Evolutionary conservation across 1,284 basidiomycete species (phyloP).

Genomic region (Sanghuangporus sanghuang): DNA sequence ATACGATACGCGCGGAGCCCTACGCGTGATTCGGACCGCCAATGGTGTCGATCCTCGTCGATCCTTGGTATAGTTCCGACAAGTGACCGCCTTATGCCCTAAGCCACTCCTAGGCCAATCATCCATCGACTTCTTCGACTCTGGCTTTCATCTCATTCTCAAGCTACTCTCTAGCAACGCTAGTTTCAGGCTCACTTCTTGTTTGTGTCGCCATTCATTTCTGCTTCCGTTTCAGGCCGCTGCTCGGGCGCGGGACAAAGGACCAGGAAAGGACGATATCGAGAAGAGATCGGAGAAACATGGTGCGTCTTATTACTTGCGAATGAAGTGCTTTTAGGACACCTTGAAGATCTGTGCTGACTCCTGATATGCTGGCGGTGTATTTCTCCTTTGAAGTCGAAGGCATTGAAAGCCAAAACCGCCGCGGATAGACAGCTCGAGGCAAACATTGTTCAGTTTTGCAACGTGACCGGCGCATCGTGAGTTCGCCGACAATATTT

Average conservation of each 20-base stretch:
- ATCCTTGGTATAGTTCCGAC: not conserved
- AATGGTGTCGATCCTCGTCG: not conserved
- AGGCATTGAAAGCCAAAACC: slow-evolving; percentile 16
- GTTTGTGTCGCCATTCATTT: not conserved
- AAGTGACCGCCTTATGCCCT: not conserved
- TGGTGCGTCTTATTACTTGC: not conserved
- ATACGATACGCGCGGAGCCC: no score
- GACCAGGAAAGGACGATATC: not conserved
- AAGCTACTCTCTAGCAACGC: not conserved
- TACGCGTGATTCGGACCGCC: not conserved
- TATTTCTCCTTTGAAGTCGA: slow-evolving; percentile 15
- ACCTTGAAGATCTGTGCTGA: not conserved
- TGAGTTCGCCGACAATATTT: slow-evolving; percentile 34
- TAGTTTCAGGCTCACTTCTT: not conserved
- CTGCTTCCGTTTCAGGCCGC: not conserved
- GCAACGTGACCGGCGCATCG: slow-evolving; percentile 62
- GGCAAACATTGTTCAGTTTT: slow-evolving; percentile 53
- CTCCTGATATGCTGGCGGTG: not conserved
- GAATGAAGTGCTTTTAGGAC: not conserved
- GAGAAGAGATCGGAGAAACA: not conserved
- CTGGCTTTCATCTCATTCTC: slow-evolving; percentile 1
- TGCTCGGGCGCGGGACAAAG: not conserved
- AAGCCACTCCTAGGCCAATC: not conserved
- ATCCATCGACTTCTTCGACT: not conserved
- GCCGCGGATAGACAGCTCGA: slow-evolving; percentile 31